Evolutionary conservation across 352 stramenopile species (phyloP), one percentile per base, ranked within the genome.

Genomic region (Halophytophthora polymorphica): DNA sequence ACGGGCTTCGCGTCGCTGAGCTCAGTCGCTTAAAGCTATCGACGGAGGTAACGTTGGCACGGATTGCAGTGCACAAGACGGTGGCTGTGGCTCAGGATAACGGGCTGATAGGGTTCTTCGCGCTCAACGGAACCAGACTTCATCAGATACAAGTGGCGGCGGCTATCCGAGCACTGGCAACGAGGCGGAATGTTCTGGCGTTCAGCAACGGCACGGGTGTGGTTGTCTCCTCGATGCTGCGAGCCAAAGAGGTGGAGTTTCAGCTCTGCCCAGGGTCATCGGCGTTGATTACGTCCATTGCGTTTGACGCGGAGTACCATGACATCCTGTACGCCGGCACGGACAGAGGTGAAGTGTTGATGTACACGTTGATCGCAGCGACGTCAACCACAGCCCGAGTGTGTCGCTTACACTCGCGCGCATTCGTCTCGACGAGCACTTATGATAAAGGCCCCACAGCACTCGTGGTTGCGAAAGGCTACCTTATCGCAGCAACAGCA

Each of bases 291-390:
- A 47, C 61, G 0, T 85, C 74, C 1, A 71, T 88, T 29, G 56
- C 58, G 2, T 85, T 86, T 31, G 77, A 86, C 34, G 33, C 55
- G 0, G 31, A 57, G 7, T 50, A 73, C 6, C 46, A 47, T 0
- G 70, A 83, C 1, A 42, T 86, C n/a, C 23, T 88, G 15, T 88
- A 80, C 36, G 52, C 46, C 13, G 74, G 74, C 0, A 86, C 77
- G 0, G 33, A 56, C 0, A 31, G 56, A n/a, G 74, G 77, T 10
- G 70, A 85, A 25, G 29, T 88, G 12, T 57, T 88, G 5, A 55
- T 61, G 14, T 85, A 77, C 33, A 21, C 34, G 7, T 47, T 74
- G 0, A 39, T 49, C 53, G 29, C 43, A 7, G 44, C 46, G 5
- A 37, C 19, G 21, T 21, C 53, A 23, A 22, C 36, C 40, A 38